Evolutionary conservation across 2,329 filamentous ascomycete species (phyloP).

Genomic region (Shiraia sp.): DNA sequence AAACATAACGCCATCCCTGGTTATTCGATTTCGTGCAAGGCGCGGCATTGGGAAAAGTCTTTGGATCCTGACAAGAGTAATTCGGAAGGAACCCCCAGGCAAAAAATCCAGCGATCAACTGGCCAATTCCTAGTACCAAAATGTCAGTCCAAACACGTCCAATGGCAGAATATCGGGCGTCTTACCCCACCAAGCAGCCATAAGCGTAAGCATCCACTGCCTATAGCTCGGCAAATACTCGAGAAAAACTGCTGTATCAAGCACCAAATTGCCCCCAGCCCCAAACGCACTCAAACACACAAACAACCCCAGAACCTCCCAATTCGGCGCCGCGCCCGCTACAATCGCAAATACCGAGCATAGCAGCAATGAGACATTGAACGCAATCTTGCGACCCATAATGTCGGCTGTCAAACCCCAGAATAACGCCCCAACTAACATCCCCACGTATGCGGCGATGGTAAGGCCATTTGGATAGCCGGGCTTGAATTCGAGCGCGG

Average conservation of each 20-base stretch:
- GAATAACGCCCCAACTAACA: conserved; percentile 64
- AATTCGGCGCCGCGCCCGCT: conserved; percentile 69
- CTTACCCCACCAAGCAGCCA: conserved; percentile 61
- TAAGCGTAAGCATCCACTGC: conserved; percentile 68
- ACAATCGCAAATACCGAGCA: conserved; percentile 65
- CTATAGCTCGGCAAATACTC: conserved; percentile 61
- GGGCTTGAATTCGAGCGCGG: conserved; percentile 62
- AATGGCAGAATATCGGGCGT: not conserved
- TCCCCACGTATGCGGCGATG: conserved; percentile 63
- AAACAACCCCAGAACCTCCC: conserved; percentile 67
- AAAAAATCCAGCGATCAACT: conserved; percentile 57
- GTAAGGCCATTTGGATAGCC: conserved; percentile 63
- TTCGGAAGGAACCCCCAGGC: conserved; percentile 59
- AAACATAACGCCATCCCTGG: conserved; percentile 62
- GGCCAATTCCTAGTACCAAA: conserved; percentile 48
- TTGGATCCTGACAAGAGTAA: conserved; percentile 51
- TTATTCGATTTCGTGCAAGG: conserved; percentile 58
- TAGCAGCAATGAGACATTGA: conserved; percentile 68
- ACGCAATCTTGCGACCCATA: conserved; percentile 69
- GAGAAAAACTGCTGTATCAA: conserved; percentile 65
- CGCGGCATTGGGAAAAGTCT: conserved; percentile 39
- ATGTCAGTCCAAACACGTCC: not conserved
- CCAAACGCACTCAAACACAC: conserved; percentile 67
- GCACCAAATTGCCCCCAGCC: conserved; percentile 64
- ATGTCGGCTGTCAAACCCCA: conserved; percentile 71